phyloP scores from a whole-genome alignment of 2,329 filamentous ascomycete species.

The Macroventuria anomochaeta region DNA sequence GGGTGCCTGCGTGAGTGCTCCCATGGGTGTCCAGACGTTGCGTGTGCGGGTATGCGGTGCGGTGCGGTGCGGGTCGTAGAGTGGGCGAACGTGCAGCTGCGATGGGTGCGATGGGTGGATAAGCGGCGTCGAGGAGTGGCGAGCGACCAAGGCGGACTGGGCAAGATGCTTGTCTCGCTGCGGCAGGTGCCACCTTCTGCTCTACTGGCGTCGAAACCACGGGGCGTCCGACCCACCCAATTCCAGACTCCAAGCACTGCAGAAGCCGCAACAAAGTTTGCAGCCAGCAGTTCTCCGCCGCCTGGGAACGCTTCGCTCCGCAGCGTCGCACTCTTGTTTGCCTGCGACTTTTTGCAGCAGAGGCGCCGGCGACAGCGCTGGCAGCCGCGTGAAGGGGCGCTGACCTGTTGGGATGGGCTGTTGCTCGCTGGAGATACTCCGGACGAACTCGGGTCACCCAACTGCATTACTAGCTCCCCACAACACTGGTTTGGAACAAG shows the following conservation, averaged over 20 bases:
- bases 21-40: constrained; percentile 38
- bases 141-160: constrained; percentile 2
- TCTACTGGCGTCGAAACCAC: neutral
- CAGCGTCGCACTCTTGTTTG: neutral
- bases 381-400: neutral
- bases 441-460: constrained; percentile 6
- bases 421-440: neutral
- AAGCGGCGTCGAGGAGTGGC: neutral
- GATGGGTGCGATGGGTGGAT: neutral
- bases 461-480: neutral
- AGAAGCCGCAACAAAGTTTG: neutral
- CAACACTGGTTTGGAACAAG: neutral
- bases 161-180: neutral
- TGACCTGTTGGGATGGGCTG: constrained; percentile 3
- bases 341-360: neutral
- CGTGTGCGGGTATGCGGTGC: constrained; percentile 19
- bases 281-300: neutral
- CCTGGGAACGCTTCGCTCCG: neutral
- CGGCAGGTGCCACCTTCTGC: constrained; percentile 1
- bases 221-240: neutral
- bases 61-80: neutral
- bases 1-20: constrained; percentile 27
- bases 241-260: constrained; percentile 1
- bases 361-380: neutral
- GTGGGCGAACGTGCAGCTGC: neutral